Evolutionary conservation across 345 rosid genomes (phyloP).

Genomic region (Brassica nigra): DNA sequence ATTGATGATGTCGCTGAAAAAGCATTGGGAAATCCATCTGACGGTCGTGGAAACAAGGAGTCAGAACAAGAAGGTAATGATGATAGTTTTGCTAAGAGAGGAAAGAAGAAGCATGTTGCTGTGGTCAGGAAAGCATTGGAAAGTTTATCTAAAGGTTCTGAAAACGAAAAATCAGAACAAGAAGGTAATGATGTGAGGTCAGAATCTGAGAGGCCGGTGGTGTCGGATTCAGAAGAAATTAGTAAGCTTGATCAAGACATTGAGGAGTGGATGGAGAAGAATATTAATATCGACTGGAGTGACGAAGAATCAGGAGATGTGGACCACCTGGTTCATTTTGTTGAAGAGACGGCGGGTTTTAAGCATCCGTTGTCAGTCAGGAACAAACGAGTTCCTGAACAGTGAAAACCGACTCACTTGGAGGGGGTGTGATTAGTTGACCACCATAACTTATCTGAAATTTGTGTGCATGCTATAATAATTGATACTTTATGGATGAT

Average conservation of each 20-base stretch:
- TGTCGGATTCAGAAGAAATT: constrained; percentile 47
- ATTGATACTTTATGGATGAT: background rate
- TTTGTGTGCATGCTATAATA: background rate
- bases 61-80: too few relatives aligned
- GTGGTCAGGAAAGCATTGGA: background rate
- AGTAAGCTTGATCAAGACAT: constrained; percentile 44
- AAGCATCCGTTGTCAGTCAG: constrained; percentile 59
- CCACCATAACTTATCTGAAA: background rate
- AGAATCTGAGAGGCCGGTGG: constrained; percentile 35
- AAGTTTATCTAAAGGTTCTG: background rate
- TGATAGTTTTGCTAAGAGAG: constrained; percentile 38
- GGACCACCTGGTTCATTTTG: constrained; percentile 32
- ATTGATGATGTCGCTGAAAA: too few relatives aligned
- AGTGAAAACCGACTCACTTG: background rate
- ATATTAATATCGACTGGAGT: constrained; percentile 51
- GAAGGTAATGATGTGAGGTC: constrained; percentile 21
- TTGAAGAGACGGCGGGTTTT: constrained; percentile 29
- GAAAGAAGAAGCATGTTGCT: background rate
- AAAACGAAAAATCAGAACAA: constrained; percentile 10
- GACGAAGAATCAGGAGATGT: constrained; percentile 43
- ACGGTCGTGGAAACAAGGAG: too few relatives aligned
- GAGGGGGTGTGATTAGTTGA: background rate
- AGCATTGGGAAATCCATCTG: too few relatives aligned
- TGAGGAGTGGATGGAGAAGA: constrained; percentile 57
- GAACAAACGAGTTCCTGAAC: constrained; percentile 49